phyloP scores from a whole-genome alignment of 805 yeast genomes.

The Ogataea nitratoaversa region DNA sequence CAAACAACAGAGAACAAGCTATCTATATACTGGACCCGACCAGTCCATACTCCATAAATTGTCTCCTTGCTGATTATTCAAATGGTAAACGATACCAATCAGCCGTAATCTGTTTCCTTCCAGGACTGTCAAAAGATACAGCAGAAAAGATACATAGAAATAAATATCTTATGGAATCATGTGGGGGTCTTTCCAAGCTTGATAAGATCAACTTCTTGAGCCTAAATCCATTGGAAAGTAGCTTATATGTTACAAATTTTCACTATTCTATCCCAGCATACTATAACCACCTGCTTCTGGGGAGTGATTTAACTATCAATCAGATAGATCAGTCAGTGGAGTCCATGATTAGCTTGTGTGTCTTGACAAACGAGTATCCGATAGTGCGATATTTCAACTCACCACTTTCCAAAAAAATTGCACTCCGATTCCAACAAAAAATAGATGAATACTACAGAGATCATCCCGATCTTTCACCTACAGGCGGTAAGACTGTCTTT shows the following conservation, averaged over 20 bases:
- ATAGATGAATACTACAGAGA: constrained; percentile 73
- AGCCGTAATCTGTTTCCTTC: constrained; percentile 71
- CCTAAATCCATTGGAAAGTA: constrained; percentile 63
- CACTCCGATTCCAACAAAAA: constrained; percentile 62
- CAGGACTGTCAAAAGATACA: constrained; percentile 39
- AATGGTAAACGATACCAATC: constrained; percentile 68
- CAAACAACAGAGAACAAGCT: constrained; percentile 48
- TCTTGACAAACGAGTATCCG: constrained; percentile 84
- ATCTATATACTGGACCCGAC: constrained; percentile 71
- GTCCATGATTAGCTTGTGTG: constrained; percentile 66
- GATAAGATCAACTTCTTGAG: constrained; percentile 38
- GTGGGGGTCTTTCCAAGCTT: constrained; percentile 10
- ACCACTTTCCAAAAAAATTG: constrained; percentile 51
- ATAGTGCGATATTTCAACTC: constrained; percentile 69
- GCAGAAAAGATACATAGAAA: constrained; percentile 12
- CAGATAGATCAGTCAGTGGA: constrained; percentile 59
- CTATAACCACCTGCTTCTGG: constrained; percentile 64
- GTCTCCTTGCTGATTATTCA: constrained; percentile 71
- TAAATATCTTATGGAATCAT: constrained; percentile 17
- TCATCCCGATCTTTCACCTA: constrained; percentile 62
- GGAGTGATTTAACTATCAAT: constrained; percentile 54
- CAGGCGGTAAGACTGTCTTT: constrained; percentile 48
- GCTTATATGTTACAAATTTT: constrained; percentile 64
- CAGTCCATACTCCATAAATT: constrained; percentile 59
- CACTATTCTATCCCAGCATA: constrained; percentile 64